phyloP scores from a whole-genome alignment of 768 basidiomycete species.

The Lactarius tabidus region DNA sequence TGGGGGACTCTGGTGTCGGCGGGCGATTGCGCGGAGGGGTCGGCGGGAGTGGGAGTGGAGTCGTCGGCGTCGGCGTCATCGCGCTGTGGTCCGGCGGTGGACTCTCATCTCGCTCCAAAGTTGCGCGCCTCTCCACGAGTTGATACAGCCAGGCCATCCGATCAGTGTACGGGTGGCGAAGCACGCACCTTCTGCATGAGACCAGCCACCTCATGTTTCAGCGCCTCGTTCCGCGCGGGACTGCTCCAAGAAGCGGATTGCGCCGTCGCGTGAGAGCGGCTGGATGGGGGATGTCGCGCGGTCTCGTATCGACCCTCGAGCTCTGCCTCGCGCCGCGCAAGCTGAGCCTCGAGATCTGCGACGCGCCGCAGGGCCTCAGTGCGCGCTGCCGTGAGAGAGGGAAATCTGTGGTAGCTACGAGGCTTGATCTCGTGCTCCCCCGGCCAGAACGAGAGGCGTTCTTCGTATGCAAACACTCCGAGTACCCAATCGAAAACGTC shows the following conservation, averaged over 20 bases:
- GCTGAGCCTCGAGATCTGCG: slow-evolving; percentile 45
- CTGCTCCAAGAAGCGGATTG: slow-evolving; percentile 21
- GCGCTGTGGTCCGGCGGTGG: background rate
- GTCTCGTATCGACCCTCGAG: slow-evolving; percentile 35
- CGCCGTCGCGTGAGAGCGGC: slow-evolving; percentile 23
- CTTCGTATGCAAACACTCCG: too few relatives aligned
- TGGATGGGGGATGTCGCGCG: slow-evolving; percentile 6
- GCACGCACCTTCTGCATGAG: slow-evolving; percentile 19
- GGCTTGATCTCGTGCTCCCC: too few relatives aligned
- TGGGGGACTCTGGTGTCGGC: slow-evolving; percentile 5
- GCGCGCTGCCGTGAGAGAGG: too few relatives aligned
- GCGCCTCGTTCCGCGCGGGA: slow-evolving; percentile 21
- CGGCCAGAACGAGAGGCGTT: too few relatives aligned
- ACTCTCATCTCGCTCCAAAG: background rate
- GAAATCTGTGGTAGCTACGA: too few relatives aligned
- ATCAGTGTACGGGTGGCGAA: background rate
- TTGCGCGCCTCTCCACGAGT: slow-evolving; percentile 18
- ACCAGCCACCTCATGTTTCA: slow-evolving; percentile 19
- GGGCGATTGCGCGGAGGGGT: background rate
- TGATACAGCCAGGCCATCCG: too few relatives aligned
- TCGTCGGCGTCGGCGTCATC: background rate
- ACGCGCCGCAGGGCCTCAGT: slow-evolving; percentile 41
- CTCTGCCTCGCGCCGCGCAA: slow-evolving; percentile 56
- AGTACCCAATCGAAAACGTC: too few relatives aligned
- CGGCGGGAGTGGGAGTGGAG: background rate